A percentile compares a stretch with the other conserved stretches of the same genome.
These are phyloP conservation scores for Rubia yunnanensis DNA, from an alignment of 257 asterid genomes.

Conservation along the genomic window DNA sequence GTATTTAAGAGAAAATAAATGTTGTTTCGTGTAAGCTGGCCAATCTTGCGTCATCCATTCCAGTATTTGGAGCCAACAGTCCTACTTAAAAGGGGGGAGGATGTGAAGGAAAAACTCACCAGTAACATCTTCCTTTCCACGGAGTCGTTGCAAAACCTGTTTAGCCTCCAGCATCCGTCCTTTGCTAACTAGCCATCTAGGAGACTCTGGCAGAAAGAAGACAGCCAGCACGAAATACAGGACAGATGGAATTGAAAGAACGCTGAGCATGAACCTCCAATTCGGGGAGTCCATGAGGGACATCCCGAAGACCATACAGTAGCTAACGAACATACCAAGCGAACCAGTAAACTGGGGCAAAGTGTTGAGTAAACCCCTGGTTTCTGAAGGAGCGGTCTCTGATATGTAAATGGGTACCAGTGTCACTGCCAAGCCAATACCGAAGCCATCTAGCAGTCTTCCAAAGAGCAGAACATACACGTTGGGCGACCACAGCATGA, in stretches of 20 bases:
- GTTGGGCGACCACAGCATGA: conserved; percentile 67
- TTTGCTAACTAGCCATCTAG: conserved; percentile 73
- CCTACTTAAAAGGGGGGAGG: not conserved
- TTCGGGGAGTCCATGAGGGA: conserved; percentile 39
- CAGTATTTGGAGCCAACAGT: not conserved
- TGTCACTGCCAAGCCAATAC: conserved; percentile 54
- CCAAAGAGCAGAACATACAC: conserved; percentile 44
- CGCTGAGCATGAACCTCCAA: conserved; percentile 65
- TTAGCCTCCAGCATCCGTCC: conserved; percentile 53
- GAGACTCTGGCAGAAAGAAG: conserved; percentile 66
- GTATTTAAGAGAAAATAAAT: not conserved
- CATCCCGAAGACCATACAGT: conserved; percentile 52
- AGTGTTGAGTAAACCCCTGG: conserved; percentile 58
- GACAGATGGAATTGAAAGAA: conserved; percentile 43
- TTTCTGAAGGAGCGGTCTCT: conserved; percentile 61
- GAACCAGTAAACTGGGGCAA: conserved; percentile 55
- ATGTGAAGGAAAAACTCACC: conserved; percentile 26
- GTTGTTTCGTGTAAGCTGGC: not conserved
- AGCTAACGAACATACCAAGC: conserved; percentile 43
- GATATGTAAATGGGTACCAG: conserved; percentile 55
- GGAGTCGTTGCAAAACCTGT: conserved; percentile 45
- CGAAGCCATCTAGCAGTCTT: conserved; percentile 58
- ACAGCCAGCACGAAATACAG: conserved; percentile 31
- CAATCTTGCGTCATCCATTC: not conserved
- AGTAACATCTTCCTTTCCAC: conserved; percentile 53